Evolutionary conservation across 805 yeast genomes (phyloP), one percentile per base, ranked within the genome.

Genomic region (Starmera quercuum): DNA sequence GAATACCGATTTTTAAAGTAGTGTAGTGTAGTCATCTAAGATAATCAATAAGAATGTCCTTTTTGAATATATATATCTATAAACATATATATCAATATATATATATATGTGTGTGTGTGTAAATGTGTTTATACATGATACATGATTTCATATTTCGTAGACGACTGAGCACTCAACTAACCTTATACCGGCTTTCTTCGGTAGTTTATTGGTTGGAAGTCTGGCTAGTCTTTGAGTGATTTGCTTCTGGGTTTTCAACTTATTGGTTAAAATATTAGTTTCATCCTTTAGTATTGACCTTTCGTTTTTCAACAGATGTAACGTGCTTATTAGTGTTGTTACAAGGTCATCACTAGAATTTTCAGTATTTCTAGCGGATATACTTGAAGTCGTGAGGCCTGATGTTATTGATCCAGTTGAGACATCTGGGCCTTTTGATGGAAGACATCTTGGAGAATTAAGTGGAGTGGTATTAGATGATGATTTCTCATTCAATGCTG

Each of bases 241-340:
- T 26, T 13, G 15, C 29, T 16, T 14, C 12, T 26, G 19, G 17
- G 18, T 11, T 12, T 7, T 11, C 11, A 15, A 26, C 7, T 15
- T 16, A 16, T 24, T 1, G 24, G 8, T n/a, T 16, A 49, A 15
- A 6, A 25, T 29, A 7, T 33, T 31, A 21, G 18, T 26, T 15
- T 16, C 19, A 16, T 15, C 29, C 17, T 26, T 15, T n/a, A 26
- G 11, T 11, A 26, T 26, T 10, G 18, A 14, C 6, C 19, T 11
- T 16, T 26, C 19, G 11, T 7, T 26, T 13, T 26, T 26, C 20
- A 26, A 13, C 20, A 15, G 11, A 8, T 26, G 29, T 7, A 26
- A 16, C 4, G 54, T 45, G 7, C 25, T n/a, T 9, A 51, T 12
- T 11, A 51, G 31, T 16, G 47, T 51, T 13, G 31, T 32, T 1